Conservation (phyloP, 805 yeast species). For the Wickerhamomyces subpelliculosus region DNA sequence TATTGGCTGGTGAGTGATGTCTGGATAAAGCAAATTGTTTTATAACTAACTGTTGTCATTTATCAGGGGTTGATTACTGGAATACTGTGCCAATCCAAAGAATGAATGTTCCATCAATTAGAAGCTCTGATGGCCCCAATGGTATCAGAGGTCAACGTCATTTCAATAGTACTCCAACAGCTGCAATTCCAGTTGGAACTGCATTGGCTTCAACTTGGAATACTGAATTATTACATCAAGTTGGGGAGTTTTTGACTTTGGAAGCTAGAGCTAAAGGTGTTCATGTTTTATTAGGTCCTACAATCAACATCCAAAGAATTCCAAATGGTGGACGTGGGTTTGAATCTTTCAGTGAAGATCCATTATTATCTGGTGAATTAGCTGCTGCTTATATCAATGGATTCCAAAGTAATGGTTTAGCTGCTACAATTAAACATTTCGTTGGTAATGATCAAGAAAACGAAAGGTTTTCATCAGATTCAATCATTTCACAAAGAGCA, state of each 20-base stretch:
- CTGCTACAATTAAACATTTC: slow-evolving; percentile 56
- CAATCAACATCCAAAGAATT: slow-evolving; percentile 47
- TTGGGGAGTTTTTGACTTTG: slow-evolving; percentile 45
- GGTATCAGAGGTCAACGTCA: slow-evolving; percentile 55
- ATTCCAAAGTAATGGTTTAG: slow-evolving; percentile 42
- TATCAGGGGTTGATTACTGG: slow-evolving; percentile 47
- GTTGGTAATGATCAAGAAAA: slow-evolving; percentile 60
- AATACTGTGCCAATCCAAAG: slow-evolving; percentile 36
- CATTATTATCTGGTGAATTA: slow-evolving; percentile 37
- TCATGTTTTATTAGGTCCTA: slow-evolving; percentile 42
- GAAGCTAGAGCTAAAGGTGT: slow-evolving; percentile 51
- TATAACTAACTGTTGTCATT: too few relatives aligned
- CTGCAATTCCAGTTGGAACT: slow-evolving; percentile 53
- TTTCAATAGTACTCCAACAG: slow-evolving; percentile 45
- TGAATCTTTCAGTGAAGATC: slow-evolving; percentile 60
- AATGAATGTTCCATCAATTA: slow-evolving; percentile 37
- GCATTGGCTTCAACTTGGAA: slow-evolving; percentile 53
- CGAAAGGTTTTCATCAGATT: slow-evolving; percentile 40
- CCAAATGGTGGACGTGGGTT: slow-evolving; percentile 60
- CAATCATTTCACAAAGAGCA: slow-evolving; percentile 51
- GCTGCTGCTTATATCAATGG: slow-evolving; percentile 48
- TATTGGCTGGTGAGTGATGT: slow-evolving; percentile 35
- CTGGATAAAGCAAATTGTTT: too few relatives aligned
- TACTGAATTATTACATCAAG: slow-evolving; percentile 37
- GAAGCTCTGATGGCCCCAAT: slow-evolving; percentile 56